A percentile compares a stretch with the other conserved stretches of the same genome.
Evolutionary conservation across 2,329 filamentous ascomycete species (phyloP).

Genomic region (Fusarium oxysporum): DNA sequence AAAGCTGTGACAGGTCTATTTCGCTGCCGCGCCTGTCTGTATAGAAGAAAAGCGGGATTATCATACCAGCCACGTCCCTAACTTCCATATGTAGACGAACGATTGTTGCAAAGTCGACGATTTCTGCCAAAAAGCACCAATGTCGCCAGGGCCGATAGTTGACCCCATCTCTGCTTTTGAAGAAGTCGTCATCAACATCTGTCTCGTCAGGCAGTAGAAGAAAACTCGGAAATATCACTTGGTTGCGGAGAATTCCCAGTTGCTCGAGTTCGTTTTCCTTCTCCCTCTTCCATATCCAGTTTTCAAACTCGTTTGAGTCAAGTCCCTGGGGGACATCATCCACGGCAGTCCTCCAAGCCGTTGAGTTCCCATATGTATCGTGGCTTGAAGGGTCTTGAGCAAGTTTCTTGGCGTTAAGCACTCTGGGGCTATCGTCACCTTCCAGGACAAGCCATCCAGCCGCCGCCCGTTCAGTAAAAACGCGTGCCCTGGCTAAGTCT

Average conservation of each 20-base stretch:
- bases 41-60: not conserved
- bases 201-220: not conserved
- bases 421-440: not conserved
- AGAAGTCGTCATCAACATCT: not conserved
- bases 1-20: not conserved
- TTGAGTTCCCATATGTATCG: not conserved
- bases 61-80: not conserved
- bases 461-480: not conserved
- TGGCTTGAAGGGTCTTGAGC: not conserved
- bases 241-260: not conserved
- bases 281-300: not conserved
- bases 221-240: not conserved
- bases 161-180: not conserved
- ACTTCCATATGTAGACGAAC: not conserved
- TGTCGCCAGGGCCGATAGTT: not conserved
- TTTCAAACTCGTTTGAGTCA: not conserved
- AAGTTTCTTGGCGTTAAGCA: not conserved
- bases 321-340: not conserved
- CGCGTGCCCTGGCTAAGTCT: not conserved
- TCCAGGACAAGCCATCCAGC: not conserved
- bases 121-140: conserved; percentile 1
- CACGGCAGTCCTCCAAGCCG: not conserved
- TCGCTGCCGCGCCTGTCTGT: not conserved
- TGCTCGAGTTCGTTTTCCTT: not conserved
- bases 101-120: not conserved